Evolutionary conservation across 441 rosid genomes (phyloP).

Genomic region (Hura crepitans): DNA sequence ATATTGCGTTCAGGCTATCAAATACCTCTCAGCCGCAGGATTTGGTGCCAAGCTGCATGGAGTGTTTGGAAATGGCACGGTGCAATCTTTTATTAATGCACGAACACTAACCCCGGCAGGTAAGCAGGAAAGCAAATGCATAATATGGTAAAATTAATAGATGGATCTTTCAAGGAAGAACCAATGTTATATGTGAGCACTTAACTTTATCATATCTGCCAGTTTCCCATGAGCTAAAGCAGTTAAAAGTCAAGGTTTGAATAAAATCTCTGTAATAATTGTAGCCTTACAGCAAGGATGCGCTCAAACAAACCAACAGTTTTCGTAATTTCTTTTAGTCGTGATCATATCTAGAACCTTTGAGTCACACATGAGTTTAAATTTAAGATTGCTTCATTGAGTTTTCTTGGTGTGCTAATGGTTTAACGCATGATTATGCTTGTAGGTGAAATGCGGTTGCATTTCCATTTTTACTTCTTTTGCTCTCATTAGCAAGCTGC

Average conservation of each 20-base stretch:
- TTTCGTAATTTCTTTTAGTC: not conserved
- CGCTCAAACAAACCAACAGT: not conserved
- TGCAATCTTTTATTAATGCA: conserved; percentile 85
- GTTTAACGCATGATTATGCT: not conserved
- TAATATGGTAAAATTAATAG: conserved; percentile 1
- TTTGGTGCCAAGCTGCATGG: conserved; percentile 96
- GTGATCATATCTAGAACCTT: not conserved
- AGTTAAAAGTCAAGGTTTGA: not conserved
- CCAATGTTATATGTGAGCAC: not conserved
- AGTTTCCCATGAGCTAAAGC: not conserved
- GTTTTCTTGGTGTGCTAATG: not conserved
- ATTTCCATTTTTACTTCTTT: not conserved
- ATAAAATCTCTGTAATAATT: not conserved
- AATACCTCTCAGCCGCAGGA: conserved; percentile 91
- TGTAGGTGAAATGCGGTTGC: not conserved
- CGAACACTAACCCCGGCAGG: conserved; percentile 73
- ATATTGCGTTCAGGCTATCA: conserved; percentile 62
- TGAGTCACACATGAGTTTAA: not conserved
- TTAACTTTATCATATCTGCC: not conserved
- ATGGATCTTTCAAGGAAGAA: not conserved
- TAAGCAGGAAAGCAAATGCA: conserved; percentile 20
- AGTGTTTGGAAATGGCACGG: conserved; percentile 92
- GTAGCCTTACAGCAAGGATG: not conserved
- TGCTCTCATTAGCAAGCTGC: not conserved
- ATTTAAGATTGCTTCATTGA: not conserved